Evolutionary conservation across 495 filamentous ascomycete species (phyloP).

Genomic region (Symbiotaphrina buchneri): DNA sequence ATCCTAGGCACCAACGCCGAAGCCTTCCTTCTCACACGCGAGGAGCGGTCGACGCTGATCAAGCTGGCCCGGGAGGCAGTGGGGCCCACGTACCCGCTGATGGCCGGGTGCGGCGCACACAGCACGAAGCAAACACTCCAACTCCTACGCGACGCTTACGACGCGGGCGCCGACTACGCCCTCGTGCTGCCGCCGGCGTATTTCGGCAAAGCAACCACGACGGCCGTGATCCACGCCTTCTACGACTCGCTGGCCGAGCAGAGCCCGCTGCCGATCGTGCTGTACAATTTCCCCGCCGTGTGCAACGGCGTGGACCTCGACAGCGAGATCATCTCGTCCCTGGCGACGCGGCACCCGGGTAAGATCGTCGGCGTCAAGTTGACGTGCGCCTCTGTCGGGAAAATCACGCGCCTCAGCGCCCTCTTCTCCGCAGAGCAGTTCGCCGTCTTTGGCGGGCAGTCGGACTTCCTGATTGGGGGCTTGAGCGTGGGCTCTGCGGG

Average conservation of each 20-base stretch:
- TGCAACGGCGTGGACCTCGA: slow-evolving; percentile 51
- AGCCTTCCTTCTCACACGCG: slow-evolving; percentile 36
- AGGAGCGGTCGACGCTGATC: slow-evolving; percentile 30
- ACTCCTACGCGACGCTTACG: slow-evolving; percentile 29
- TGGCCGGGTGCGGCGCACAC: slow-evolving; percentile 40
- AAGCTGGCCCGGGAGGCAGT: slow-evolving; percentile 25
- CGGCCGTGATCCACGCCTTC: slow-evolving; percentile 33
- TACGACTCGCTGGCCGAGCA: slow-evolving; percentile 31
- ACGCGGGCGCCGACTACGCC: slow-evolving; percentile 32
- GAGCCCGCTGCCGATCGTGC: slow-evolving; percentile 29
- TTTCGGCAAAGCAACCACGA: slow-evolving; percentile 35
- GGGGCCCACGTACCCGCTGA: slow-evolving; percentile 27
- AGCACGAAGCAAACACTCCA: slow-evolving; percentile 39
- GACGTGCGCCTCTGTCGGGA: slow-evolving; percentile 46
- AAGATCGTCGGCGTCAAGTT: slow-evolving; percentile 46
- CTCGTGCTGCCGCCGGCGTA: slow-evolving; percentile 41
- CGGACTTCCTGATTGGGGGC: slow-evolving; percentile 45
- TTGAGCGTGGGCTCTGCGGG: slow-evolving; percentile 34
- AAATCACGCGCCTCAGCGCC: slow-evolving; percentile 33
- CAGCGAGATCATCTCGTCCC: slow-evolving; percentile 30
- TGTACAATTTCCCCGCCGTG: slow-evolving; percentile 54
- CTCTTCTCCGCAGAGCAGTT: slow-evolving; percentile 30
- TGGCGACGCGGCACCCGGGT: slow-evolving; percentile 21
- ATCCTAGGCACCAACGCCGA: slow-evolving; percentile 45
- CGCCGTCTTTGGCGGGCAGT: slow-evolving; percentile 43